A percentile compares a stretch with the other conserved stretches of the same genome.
Evolutionary conservation across 257 asterid species (phyloP).

Genomic region (Salvia splendens): DNA sequence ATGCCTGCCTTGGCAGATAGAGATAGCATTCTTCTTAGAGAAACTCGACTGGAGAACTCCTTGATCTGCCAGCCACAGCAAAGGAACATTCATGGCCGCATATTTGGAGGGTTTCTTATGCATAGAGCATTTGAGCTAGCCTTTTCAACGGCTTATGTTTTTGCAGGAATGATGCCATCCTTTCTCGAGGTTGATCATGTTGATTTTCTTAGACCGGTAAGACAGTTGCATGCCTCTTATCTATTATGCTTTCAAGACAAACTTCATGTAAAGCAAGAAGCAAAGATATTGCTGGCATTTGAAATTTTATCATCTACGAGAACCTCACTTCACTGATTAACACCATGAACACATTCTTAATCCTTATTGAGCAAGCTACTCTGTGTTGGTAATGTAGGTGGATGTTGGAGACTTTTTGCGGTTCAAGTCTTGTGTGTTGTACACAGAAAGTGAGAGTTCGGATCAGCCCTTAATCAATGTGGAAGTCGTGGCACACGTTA

Average conservation of each 20-base stretch:
- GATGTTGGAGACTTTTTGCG: constrained; percentile 98
- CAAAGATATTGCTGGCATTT: constrained; percentile 19
- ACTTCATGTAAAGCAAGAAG: no score
- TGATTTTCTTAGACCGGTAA: constrained; percentile 86
- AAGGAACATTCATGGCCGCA: constrained; percentile 94
- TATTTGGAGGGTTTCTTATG: constrained; percentile 95
- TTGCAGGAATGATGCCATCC: constrained; percentile 96
- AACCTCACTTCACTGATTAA: background rate
- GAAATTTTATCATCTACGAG: background rate
- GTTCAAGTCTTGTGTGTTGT: constrained; percentile 78
- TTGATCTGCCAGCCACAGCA: constrained; percentile 98
- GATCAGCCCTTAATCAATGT: constrained; percentile 75
- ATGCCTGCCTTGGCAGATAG: constrained; percentile 98
- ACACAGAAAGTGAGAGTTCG: constrained; percentile 67
- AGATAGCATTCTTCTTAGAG: constrained; percentile 88
- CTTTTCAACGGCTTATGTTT: constrained; percentile 81
- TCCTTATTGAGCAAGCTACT: background rate
- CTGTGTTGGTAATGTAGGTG: constrained; percentile 53
- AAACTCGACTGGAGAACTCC: constrained; percentile 87
- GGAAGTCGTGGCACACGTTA: constrained; percentile 95
- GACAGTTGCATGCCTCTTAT: background rate
- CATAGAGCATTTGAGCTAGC: constrained; percentile 91
- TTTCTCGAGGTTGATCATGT: constrained; percentile 95
- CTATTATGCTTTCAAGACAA: background rate
- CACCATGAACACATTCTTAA: background rate